phyloP scores from a whole-genome alignment of 106 monocot genomes.

The Allium sativum region DNA sequence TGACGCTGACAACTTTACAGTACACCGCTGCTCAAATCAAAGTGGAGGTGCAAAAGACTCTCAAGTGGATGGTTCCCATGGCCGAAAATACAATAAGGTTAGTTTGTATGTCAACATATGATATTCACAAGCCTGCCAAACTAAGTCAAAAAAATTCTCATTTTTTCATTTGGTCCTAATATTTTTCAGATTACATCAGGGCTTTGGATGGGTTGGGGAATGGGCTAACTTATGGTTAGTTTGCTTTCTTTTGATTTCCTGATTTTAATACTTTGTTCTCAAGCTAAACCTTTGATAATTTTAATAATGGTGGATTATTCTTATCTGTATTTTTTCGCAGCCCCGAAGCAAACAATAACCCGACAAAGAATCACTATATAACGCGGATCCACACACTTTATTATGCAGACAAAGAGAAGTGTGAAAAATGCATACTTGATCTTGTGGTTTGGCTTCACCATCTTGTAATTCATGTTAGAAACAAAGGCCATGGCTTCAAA shows the following conservation, averaged over 20 bases:
- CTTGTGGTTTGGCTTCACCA: constrained; percentile 49
- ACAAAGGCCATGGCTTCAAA: constrained; percentile 26
- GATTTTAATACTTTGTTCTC: not conserved
- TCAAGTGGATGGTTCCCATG: constrained; percentile 61
- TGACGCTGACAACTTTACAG: constrained; percentile 21
- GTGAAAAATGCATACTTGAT: constrained; percentile 43
- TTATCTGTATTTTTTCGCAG: constrained; percentile 11
- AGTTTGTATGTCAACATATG: not conserved
- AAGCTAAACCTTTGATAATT: not conserved
- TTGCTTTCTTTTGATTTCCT: not conserved
- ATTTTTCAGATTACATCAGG: constrained; percentile 74
- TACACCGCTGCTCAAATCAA: constrained; percentile 54
- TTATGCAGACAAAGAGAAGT: constrained; percentile 45
- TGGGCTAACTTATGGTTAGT: constrained; percentile 80
- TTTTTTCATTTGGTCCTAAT: constrained; percentile 1
- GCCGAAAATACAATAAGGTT: constrained; percentile 82
- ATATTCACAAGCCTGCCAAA: not conserved
- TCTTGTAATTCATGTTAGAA: constrained; percentile 31
- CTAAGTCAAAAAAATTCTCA: not conserved
- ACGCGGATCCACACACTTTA: constrained; percentile 41
- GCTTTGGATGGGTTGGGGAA: constrained; percentile 93
- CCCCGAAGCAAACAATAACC: constrained; percentile 19
- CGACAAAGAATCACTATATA: constrained; percentile 3
- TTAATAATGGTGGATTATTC: too few species aligned
- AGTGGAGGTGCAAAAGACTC: constrained; percentile 67